Base-by-base conservation (phyloP, 2,329 filamentous ascomycete species). In the Huntiella bhutanensis region DNA sequence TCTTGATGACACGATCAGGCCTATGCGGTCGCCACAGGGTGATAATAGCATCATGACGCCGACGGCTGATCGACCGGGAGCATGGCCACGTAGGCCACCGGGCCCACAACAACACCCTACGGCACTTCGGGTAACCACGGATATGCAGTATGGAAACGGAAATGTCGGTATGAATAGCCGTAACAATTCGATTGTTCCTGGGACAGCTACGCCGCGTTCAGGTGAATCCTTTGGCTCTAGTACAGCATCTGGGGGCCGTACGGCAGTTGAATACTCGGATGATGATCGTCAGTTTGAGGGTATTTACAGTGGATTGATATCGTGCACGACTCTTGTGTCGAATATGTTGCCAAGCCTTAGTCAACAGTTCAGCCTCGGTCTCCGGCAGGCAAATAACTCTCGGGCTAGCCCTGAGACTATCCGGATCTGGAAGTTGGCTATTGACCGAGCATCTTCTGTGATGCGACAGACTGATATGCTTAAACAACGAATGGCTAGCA, bases 221-320 rank as follows among this genome's bases (percentile, higher is more conserved):
- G 82, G 80, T 38, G 85, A 93, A 55, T 84, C 82, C 0, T 92
- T 91, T 57, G 70, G 67, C 2, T 76, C 78, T 3, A 66, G 67
- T 32, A 59, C 54, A 16, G 58, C 57, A 22, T 56, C 67, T 46
- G 64, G 66, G 28, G 66, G 70, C 37, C 69, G 70, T 38, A 68
- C 67, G 41, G 63, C 66, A 5, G 59, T 74, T 7, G 81, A 85
- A 43, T 73, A 78, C 43, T 72, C 71, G 2, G 81, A 85, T 52
- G 84, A 93, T 52, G 85, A 93, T 54, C 71, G 73, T 12, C 71
- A 78, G 22, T 94, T 94, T 53, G 87, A 93, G 52, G 75, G 69
- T 51, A 84, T 95, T 16, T 93, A 83, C 62, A 58, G 85, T 33
- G 80, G 81, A 40, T 66, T 94, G 17, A 77, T 79, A 40, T 72